These are phyloP conservation scores for Fraxinus floribunda DNA, from an alignment of 305 asterid species.

Conservation along the genomic window DNA sequence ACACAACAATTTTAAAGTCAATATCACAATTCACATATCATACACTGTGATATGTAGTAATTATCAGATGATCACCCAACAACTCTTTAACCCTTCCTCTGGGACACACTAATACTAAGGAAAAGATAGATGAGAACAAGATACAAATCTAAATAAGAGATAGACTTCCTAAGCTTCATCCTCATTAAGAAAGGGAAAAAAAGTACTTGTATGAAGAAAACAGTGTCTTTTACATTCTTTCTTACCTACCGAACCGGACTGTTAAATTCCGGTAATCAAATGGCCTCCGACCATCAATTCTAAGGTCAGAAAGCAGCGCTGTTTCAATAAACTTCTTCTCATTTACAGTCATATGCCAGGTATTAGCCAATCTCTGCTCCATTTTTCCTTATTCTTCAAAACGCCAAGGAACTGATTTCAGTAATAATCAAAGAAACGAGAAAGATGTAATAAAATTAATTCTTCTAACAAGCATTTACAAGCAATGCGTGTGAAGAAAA, in stretches of 20 bases:
- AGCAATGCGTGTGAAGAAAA: too few species aligned
- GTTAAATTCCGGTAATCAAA: conserved; percentile 69
- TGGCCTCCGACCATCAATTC: conserved; percentile 86
- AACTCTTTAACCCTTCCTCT: not conserved
- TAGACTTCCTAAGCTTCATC: not conserved
- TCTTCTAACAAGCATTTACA: not conserved
- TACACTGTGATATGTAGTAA: not conserved
- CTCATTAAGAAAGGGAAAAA: not conserved
- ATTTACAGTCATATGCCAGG: conserved; percentile 70
- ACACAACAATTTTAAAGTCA: conserved; percentile 16
- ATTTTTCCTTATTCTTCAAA: conserved; percentile 22
- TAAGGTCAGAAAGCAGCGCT: conserved; percentile 68
- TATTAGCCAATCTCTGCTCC: conserved; percentile 83
- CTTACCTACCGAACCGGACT: conserved; percentile 74
- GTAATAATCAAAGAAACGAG: not conserved
- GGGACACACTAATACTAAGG: not conserved
- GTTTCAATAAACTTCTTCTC: conserved; percentile 76
- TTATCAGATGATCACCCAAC: not conserved
- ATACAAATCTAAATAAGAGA: not conserved
- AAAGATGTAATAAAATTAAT: not conserved
- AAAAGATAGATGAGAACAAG: not conserved
- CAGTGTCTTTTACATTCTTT: not conserved
- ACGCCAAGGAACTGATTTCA: not conserved
- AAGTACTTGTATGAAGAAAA: not conserved
- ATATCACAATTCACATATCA: not conserved